Evolutionary conservation across 2,329 filamentous ascomycete species (phyloP).

Genomic region (Cercospora zeina): DNA sequence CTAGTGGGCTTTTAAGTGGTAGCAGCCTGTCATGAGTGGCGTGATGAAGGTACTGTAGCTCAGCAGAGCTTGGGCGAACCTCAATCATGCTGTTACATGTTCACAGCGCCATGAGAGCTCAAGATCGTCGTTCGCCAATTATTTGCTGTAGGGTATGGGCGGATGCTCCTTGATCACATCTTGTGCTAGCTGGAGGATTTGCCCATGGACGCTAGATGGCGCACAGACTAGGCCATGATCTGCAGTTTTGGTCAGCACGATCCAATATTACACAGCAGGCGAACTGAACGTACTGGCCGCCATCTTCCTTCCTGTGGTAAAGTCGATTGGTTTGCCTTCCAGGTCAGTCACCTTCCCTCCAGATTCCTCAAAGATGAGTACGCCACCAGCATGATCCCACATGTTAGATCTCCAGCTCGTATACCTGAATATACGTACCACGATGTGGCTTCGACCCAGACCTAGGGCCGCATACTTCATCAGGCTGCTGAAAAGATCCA

Average conservation of each 20-base stretch:
- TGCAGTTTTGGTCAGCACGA: constrained; percentile 19
- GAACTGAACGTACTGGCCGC: constrained; percentile 24
- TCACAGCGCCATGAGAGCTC: neutral
- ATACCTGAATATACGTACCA: constrained; percentile 32
- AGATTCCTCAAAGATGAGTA: constrained; percentile 31
- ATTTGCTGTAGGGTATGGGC: constrained; percentile 18
- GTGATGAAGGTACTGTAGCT: neutral
- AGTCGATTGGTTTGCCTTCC: constrained; percentile 53
- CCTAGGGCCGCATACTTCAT: constrained; percentile 43
- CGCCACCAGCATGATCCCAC: constrained; percentile 59
- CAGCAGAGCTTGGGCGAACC: neutral
- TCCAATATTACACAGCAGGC: neutral
- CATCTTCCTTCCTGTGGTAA: constrained; percentile 38
- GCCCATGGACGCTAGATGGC: constrained; percentile 26
- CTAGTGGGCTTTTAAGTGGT: neutral
- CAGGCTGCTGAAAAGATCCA: constrained; percentile 55
- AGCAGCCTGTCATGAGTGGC: neutral
- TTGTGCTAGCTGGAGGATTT: constrained; percentile 26
- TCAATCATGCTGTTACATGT: neutral
- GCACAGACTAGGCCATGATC: constrained; percentile 33
- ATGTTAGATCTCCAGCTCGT: constrained; percentile 39
- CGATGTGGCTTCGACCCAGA: constrained; percentile 27
- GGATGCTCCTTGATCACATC: constrained; percentile 23
- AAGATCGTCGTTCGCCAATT: neutral
- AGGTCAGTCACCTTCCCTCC: constrained; percentile 55